phyloP scores from a whole-genome alignment of 768 basidiomycete genomes.

The Rhodotorula diobovata region DNA sequence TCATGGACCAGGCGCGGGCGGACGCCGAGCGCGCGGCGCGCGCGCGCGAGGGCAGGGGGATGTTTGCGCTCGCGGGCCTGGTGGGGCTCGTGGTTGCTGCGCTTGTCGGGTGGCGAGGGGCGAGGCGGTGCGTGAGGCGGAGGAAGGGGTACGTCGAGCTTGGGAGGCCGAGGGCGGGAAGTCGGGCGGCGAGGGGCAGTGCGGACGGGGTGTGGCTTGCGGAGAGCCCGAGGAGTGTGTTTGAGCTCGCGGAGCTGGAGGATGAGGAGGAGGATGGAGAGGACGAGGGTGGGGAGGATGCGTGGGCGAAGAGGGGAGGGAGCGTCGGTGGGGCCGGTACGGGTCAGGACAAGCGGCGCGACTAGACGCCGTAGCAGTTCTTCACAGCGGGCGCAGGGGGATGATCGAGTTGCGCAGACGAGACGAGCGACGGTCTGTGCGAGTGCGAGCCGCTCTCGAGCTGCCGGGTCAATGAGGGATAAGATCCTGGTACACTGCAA shows the following conservation, averaged over 20 bases:
- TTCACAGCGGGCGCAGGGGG: too few species aligned
- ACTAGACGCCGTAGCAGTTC: not conserved
- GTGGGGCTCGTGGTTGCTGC: not conserved
- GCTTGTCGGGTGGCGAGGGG: not conserved
- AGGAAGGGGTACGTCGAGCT: constrained; percentile 17
- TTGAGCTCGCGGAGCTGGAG: constrained; percentile 7
- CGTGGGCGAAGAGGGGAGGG: too few species aligned
- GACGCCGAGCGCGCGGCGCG: not conserved
- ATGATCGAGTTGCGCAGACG: too few species aligned
- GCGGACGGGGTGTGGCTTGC: constrained; percentile 9
- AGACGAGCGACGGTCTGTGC: too few species aligned
- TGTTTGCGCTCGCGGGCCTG: not conserved
- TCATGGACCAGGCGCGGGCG: not conserved
- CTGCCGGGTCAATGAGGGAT: too few species aligned
- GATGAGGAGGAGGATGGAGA: not conserved
- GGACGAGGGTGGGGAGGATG: too few species aligned
- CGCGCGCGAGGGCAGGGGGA: not conserved
- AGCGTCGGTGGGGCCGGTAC: too few species aligned
- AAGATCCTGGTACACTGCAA: not conserved
- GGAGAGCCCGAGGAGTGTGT: constrained; percentile 17
- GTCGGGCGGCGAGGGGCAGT: constrained; percentile 3
- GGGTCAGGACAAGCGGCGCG: not conserved
- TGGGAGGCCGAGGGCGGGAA: not conserved
- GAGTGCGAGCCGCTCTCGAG: too few species aligned
- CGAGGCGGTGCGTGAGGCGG: not conserved